These are phyloP conservation scores for Ophiocytium majus DNA, from an alignment of 352 stramenopile species.

Conservation along the genomic window DNA sequence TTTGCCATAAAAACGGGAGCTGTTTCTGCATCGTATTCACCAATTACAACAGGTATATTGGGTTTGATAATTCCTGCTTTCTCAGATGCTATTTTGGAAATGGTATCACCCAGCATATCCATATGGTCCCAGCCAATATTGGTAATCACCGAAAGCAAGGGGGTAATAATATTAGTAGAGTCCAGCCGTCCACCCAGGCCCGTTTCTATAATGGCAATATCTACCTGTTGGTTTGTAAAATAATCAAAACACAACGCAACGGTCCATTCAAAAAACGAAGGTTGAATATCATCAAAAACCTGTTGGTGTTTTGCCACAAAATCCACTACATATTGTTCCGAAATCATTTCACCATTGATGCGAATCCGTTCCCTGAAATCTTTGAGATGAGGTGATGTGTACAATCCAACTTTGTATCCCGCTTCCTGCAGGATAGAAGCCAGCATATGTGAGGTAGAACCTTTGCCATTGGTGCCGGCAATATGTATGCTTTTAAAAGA, in stretches of 20 bases:
- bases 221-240: constrained; percentile 34
- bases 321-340: constrained; percentile 79
- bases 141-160: constrained; percentile 86
- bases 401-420: constrained; percentile 80
- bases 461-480: constrained; percentile 47
- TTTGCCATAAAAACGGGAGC: constrained; percentile 2
- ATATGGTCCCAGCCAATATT: constrained; percentile 92
- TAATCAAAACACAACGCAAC: constrained; percentile 81
- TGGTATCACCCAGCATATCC: constrained; percentile 85
- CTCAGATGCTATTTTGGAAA: constrained; percentile 83
- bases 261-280: constrained; percentile 94
- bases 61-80: constrained; percentile 96
- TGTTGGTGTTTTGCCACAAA: constrained; percentile 68
- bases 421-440: constrained; percentile 75
- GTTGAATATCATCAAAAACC: constrained; percentile 81
- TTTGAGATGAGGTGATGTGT: constrained; percentile 78
- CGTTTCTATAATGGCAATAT: constrained; percentile 87
- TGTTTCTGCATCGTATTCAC: constrained; percentile 37
- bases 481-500: constrained; percentile 36
- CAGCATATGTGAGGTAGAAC: constrained; percentile 70
- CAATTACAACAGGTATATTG: constrained; percentile 76
- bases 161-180: constrained; percentile 90
- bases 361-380: constrained; percentile 92
- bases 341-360: constrained; percentile 83
- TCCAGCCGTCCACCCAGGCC: constrained; percentile 93